Evolutionary conservation across 1,284 basidiomycete species (phyloP), one percentile per base, ranked within the genome.

Genomic region (Neotropicomus parvogracilis): DNA sequence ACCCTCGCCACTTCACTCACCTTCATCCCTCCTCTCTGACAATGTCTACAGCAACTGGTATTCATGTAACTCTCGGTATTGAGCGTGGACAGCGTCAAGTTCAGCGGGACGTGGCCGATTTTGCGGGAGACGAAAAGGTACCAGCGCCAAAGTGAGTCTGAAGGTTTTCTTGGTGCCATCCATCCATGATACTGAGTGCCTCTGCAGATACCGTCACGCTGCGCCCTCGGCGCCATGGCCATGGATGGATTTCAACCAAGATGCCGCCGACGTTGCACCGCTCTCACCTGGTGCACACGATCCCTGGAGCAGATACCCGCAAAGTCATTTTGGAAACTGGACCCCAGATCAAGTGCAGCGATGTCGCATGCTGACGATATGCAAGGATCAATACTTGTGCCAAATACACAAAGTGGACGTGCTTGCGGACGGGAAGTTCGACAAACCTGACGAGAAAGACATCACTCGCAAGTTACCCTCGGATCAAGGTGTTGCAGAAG

Each of bases 321-420:
- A 75, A 42, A 74, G 73, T 6, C 63, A 66, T 19, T 80, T 77
- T 44, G 75, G 73, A 24, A 80, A 79, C 52, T 79, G 78, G 79
- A 78, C 74, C 0, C 53, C 51, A 8, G 54, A 55, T 6, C 77
- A 78, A 53, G 70, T 78, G 10, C 8, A 48, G 0, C 64, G 70
- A 39, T 78, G 75, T 46, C 65, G 62, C 32, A 61, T 75, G 53
- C 49, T 73, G 28, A 40, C 54, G 14, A 62, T 59, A 6, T 59
- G 58, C 38, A n/a, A 48, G 28, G 48, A 53, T 12, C 39, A 53
- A 19, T 58, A 66, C 4, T 27, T 45, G 0, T 77, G 73, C 46
- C 57, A 53, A 3, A 63, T 78, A 31, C 66, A 73, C 52, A 69
- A 67, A 44, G 64, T 79, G 36, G 71, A 79, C 50, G 67, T 80